Conservation (phyloP, 2,329 filamentous ascomycete genomes). For the Botrytis porri region DNA sequence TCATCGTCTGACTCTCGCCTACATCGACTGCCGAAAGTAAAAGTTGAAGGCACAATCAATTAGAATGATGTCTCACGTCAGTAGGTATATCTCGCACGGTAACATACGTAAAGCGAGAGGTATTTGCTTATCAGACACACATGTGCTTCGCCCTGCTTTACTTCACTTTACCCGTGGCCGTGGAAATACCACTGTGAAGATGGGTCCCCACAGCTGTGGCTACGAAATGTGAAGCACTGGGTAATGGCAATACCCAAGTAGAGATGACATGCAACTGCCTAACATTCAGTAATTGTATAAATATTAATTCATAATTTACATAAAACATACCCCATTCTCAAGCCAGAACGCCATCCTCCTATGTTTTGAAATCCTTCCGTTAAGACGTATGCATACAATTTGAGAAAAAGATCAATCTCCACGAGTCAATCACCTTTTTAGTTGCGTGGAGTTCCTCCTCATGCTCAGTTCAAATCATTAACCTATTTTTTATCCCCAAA, state of each 20-base stretch:
- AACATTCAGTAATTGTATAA: constrained; percentile 6
- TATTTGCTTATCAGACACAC: neutral
- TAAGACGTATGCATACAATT: neutral
- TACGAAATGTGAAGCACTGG: neutral
- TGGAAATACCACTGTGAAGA: rapidly evolving
- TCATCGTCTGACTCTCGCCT: neutral
- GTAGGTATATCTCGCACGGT: neutral
- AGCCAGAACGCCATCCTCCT: constrained; percentile 14
- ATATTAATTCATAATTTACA: constrained; percentile 18
- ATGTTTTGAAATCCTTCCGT: constrained; percentile 9
- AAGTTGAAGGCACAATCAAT: neutral
- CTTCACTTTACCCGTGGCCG: neutral
- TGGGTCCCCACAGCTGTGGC: neutral
- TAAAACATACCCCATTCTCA: constrained; percentile 19
- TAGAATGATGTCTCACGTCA: neutral
- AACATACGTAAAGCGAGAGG: neutral
- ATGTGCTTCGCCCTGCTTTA: neutral
- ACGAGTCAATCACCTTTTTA: neutral
- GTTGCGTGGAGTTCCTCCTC: neutral
- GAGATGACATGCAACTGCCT: neutral
- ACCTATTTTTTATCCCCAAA: constrained; percentile 40
- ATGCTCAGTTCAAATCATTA: neutral
- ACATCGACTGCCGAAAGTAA: neutral
- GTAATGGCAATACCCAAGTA: neutral
- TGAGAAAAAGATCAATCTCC: neutral